A percentile compares a stretch with the other conserved stretches of the same genome.
phyloP scores from a whole-genome alignment of 2,329 filamentous ascomycete species.

The Botryotinia narcissicola region DNA sequence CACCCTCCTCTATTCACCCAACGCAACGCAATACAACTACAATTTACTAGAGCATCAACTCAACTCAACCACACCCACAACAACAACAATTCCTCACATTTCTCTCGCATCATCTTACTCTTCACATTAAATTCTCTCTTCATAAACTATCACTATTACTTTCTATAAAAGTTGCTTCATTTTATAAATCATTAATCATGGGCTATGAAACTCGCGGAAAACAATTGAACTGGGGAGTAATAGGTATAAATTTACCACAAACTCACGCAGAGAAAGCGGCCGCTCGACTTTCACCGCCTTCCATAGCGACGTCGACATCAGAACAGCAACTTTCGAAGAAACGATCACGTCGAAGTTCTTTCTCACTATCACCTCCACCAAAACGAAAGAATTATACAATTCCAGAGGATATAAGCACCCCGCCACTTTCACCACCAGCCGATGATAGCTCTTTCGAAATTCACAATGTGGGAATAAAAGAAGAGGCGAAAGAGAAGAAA shows the following conservation, averaged over 20 bases:
- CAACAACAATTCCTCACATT: background rate
- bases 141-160: conserved; percentile 13
- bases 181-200: conserved; percentile 51
- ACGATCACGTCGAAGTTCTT: conserved; percentile 63
- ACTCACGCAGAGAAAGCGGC: conserved; percentile 59
- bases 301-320: conserved; percentile 27
- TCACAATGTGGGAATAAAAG: background rate
- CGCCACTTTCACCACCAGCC: conserved; percentile 69
- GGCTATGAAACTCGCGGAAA: conserved; percentile 97
- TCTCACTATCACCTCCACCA: conserved; percentile 46
- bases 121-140: background rate
- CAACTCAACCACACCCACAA: too few species aligned
- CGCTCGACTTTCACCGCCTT: conserved; percentile 40
- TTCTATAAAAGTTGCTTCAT: conserved; percentile 23
- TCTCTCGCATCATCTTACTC: background rate
- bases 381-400: conserved; percentile 31
- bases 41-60: too few species aligned
- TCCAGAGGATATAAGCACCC: conserved; percentile 50
- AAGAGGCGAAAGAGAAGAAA: background rate
- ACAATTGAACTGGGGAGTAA: conserved; percentile 85
- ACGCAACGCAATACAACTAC: too few species aligned
- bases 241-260: conserved; percentile 85
- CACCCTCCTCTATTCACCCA: background rate
- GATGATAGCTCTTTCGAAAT: conserved; percentile 33
- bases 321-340: conserved; percentile 60